A percentile compares a stretch with the other conserved stretches of the same genome.
Evolutionary conservation across 2,329 filamentous ascomycete genomes (phyloP).

Genomic region (Cladosporium austrohemisphaericum): DNA sequence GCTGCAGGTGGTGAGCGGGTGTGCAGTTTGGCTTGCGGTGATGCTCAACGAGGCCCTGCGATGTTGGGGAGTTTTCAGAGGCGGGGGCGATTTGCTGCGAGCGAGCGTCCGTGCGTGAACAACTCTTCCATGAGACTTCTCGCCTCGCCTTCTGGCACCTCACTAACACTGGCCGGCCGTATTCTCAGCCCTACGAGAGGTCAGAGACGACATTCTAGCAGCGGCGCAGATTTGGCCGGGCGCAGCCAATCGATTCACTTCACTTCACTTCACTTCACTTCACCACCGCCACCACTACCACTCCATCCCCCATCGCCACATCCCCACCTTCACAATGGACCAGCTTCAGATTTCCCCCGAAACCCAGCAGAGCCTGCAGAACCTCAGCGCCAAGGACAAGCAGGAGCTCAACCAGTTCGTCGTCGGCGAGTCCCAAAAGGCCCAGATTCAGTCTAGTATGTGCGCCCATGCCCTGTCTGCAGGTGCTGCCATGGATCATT

Average conservation of each 20-base stretch:
- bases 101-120: no score
- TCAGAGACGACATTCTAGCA: not conserved
- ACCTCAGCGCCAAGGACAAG: conserved; percentile 47
- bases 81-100: no score
- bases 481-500: not conserved
- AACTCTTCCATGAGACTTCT: no score
- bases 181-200: conserved; percentile 2
- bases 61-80: not conserved
- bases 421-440: conserved; percentile 78
- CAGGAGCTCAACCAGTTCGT: conserved; percentile 84
- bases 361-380: conserved; percentile 24
- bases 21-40: not conserved
- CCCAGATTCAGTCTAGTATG: conserved; percentile 56
- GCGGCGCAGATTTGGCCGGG: not conserved
- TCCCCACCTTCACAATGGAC: conserved; percentile 24
- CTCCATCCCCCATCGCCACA: not conserved
- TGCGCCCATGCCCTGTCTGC: not conserved
- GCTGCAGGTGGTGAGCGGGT: conserved; percentile 1
- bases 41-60: not conserved
- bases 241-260: conserved; percentile 5
- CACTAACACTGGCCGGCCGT: no score
- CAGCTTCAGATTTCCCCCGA: conserved; percentile 27
- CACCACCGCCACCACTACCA: not conserved
- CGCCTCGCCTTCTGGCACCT: no score
- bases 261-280: conserved; percentile 1